Evolutionary conservation across 2,329 filamentous ascomycete species (phyloP), one percentile per base, ranked within the genome.

Genomic region (Penicillium concentricum): DNA sequence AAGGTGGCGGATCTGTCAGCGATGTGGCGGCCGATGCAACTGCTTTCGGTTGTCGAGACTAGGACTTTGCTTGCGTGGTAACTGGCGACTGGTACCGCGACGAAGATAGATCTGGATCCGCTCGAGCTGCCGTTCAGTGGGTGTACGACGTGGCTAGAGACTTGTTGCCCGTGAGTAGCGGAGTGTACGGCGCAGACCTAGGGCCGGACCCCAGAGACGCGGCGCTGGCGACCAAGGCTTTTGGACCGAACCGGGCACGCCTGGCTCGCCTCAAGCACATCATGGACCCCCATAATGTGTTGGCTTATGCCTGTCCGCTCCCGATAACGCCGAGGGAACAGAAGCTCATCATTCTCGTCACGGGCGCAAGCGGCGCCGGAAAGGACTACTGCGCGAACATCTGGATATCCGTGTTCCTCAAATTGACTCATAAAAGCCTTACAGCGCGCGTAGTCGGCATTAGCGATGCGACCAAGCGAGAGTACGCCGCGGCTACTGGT

Each of bases 41-140:
- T 55, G 84, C 85, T 50, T 87, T 88, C 52, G 84, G 85, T 42
- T 86, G 81, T 73, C 81, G 84, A 70, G 78, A 84, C 67, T 88
- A 84, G 85, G 77, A 82, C 34, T 87, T 82, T 72, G 85, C 84
- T 43, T 88, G 85, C 61, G 82, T 87, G 5, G 66, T 88, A 39
- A 87, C 84, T 5, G 84, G 82, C 26, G 80, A 86, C 55, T 88
- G 85, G 85, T 74, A 75, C 3, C 81, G 83, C 16, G 74, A 81
- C 5, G n/a, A 43, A 30, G 38, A 58, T 45, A 76, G 67, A 42
- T 80, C 75, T 0, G 69, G 74, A 44, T 38, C 60, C 12, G 74
- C 80, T 59, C 72, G 57, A 58, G 66, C 66, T 54, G 75, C 70
- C 2, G 66, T 81, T 4, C 53, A 65, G 5, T 88, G 85, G 85